Evolutionary conservation across 495 filamentous ascomycete genomes (phyloP).

Genomic region (Pseudoneurospora amorphoporcata): DNA sequence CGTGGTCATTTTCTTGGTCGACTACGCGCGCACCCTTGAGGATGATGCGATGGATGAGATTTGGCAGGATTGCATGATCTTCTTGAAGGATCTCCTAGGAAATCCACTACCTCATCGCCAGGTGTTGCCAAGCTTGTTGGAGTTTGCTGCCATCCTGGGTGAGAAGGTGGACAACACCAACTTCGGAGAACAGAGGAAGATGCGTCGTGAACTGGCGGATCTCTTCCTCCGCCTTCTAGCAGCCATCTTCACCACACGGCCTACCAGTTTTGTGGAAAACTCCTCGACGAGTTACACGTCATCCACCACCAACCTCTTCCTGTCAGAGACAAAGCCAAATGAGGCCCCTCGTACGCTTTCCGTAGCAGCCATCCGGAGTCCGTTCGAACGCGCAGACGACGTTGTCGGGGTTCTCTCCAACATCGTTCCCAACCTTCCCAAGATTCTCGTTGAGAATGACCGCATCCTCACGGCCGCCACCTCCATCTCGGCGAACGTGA

Average conservation of each 20-base stretch:
- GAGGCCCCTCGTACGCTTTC: conserved; percentile 4
- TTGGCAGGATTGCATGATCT: conserved; percentile 88
- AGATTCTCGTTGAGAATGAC: conserved; percentile 77
- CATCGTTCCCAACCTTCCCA: conserved; percentile 74
- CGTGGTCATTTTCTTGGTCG: conserved; percentile 75
- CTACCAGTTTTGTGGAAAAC: conserved; percentile 48
- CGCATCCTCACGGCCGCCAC: conserved; percentile 65
- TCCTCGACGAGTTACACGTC: conserved; percentile 10
- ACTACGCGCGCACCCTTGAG: conserved; percentile 80
- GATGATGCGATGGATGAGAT: conserved; percentile 99
- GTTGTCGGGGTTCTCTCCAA: conserved; percentile 68
- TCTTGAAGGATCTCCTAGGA: conserved; percentile 77
- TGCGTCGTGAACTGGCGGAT: conserved; percentile 88
- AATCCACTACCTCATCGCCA: conserved; percentile 95
- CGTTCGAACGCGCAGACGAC: conserved; percentile 51
- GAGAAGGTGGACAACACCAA: conserved; percentile 96
- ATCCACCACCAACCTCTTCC: conserved; percentile 7
- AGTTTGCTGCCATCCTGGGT: conserved; percentile 81
- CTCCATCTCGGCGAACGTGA: conserved; percentile 71
- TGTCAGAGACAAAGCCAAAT: conserved; percentile 18
- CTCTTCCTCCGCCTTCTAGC: conserved; percentile 78
- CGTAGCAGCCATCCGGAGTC: conserved; percentile 16
- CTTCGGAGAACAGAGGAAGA: conserved; percentile 89
- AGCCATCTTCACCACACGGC: conserved; percentile 82
- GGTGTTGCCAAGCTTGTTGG: conserved; percentile 74